Evolutionary conservation across 352 stramenopile species (phyloP).

Genomic region (Pythium aristosporum): DNA sequence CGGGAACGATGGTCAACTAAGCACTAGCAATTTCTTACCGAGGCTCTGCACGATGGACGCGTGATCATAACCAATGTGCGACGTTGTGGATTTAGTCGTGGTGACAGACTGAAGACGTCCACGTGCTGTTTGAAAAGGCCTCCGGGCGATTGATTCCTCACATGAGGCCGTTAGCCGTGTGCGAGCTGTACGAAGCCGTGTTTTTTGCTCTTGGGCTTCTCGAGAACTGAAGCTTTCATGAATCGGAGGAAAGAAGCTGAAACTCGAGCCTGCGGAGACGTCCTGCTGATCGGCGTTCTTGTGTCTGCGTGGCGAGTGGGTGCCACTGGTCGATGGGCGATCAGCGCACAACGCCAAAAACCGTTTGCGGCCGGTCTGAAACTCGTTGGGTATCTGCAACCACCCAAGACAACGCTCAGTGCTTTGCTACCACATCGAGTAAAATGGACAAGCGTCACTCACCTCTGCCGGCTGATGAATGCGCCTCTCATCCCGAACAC

Average conservation of each 20-base stretch:
- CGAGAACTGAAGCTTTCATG: slow-evolving; percentile 40
- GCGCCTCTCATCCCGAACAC: slow-evolving; percentile 30
- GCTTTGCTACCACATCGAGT: neutral
- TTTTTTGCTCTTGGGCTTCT: slow-evolving; percentile 41
- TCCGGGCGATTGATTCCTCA: neutral
- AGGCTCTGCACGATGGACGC: neutral
- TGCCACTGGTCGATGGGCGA: slow-evolving; percentile 36
- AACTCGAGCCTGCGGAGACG: slow-evolving; percentile 30
- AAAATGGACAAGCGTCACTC: neutral
- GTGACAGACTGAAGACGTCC: neutral
- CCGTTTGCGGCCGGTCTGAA: neutral
- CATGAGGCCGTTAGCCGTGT: neutral
- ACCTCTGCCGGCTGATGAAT: slow-evolving; percentile 40
- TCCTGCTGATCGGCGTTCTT: slow-evolving; percentile 30
- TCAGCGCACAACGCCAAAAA: slow-evolving; percentile 7
- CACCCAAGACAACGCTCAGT: neutral
- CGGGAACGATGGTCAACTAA: neutral
- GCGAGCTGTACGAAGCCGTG: neutral
- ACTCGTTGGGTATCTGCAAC: neutral
- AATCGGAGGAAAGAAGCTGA: slow-evolving; percentile 59
- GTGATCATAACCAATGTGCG: neutral
- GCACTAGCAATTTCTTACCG: neutral
- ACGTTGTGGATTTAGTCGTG: neutral
- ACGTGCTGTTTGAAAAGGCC: slow-evolving; percentile 1
- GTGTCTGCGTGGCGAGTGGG: slow-evolving; percentile 10